Base-by-base conservation (phyloP, 768 basidiomycete species). In the Daedaleopsis sinensis region DNA sequence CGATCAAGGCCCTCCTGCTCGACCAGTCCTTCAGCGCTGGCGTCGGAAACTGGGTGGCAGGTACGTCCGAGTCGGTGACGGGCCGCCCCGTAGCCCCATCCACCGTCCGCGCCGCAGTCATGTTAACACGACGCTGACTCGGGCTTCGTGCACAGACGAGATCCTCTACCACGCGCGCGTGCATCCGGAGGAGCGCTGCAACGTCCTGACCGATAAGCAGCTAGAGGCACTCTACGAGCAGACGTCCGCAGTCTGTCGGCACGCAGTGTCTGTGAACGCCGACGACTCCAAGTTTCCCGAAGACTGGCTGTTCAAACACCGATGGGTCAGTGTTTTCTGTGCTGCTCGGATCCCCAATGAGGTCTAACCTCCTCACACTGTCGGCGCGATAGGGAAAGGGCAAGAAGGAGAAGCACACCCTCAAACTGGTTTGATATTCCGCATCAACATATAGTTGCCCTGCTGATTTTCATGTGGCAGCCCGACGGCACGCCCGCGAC, bases 1-100 rank as follows among this genome's bases (percentile, higher is more conserved):
- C 90, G 4, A 80, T 90, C 58, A 93, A 92, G 68, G 85, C 87
- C 1, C 77, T 93, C n/a, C 77, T 93, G 15, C 79, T 92, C 44
- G 86, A 93, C 71, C 90, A 93, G 70, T 84, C 87, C 0, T 92
- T 93, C 75, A 89, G 84, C 63, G 90, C 90, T 12, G 91, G 91
- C 1, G 83, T 93, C 11, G 89, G 91, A 4, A 93, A 93, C 70
- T 93, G 90, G 87, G 84, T 93, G 19, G 90, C 91, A 67, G 89
- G 89, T 85, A 65, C 46, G 68, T 73, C n/a, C n/a, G n/a, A n/a
- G n/a, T n/a, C 13, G 16, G 27, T 24, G 19, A 47, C 13, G 9
- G 32, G n/a, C n/a, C n/a, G n/a, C 37, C 27, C 27, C 27, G 27
- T 32, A 32, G 27, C 27, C 27, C 7, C 27, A 32, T 32, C 27